These are phyloP conservation scores for Diaporthe capsici DNA, from an alignment of 2,329 filamentous ascomycete species.

Conservation along the genomic window DNA sequence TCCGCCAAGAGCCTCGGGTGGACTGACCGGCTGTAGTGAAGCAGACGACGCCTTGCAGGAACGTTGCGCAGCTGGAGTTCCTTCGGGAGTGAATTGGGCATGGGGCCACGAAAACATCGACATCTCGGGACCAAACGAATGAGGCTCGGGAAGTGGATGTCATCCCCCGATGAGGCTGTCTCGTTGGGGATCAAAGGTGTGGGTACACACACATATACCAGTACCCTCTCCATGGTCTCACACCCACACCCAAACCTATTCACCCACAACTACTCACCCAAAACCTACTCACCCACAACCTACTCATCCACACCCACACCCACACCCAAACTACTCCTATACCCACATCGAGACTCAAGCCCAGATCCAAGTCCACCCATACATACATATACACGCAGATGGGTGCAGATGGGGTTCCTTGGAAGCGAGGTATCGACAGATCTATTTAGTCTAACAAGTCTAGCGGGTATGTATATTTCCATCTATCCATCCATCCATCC, in stretches of 20 bases:
- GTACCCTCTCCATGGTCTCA: neutral
- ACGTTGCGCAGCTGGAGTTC: neutral
- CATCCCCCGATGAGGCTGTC: neutral
- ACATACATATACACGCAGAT: too few species aligned
- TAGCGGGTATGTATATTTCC: neutral
- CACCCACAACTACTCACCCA: too few species aligned
- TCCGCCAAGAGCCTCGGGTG: slow-evolving; percentile 18
- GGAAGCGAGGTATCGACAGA: neutral
- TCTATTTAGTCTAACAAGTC: neutral
- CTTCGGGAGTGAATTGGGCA: neutral
- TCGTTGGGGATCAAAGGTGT: neutral
- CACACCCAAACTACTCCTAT: neutral
- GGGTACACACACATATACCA: neutral
- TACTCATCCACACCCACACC: neutral
- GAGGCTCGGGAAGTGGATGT: neutral
- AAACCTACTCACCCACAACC: too few species aligned
- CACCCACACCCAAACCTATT: neutral
- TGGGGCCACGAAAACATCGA: neutral
- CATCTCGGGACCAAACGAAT: neutral
- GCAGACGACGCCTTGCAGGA: slow-evolving; percentile 1
- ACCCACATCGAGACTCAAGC: neutral
- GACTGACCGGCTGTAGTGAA: slow-evolving; percentile 11
- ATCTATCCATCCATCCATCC: neutral
- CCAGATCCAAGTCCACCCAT: neutral
- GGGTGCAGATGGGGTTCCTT: neutral